These are phyloP conservation scores for Starmerella vitae DNA, from an alignment of 805 yeast species.

Conservation along the genomic window DNA sequence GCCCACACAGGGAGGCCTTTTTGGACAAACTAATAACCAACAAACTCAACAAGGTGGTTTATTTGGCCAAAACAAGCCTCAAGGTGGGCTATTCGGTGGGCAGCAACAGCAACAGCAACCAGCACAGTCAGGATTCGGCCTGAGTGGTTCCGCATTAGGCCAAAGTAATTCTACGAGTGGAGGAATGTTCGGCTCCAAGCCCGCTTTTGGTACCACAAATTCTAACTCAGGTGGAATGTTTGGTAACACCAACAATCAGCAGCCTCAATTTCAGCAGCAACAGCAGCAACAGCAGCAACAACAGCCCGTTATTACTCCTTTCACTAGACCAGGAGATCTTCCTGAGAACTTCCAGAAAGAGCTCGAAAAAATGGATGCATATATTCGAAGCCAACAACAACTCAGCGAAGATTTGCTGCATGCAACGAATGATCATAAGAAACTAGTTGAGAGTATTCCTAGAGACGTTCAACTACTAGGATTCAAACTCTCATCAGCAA, in stretches of 20 bases:
- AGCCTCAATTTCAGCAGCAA: conserved; percentile 5
- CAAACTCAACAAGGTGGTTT: conserved; percentile 13
- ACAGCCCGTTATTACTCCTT: conserved; percentile 34
- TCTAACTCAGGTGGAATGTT: not conserved
- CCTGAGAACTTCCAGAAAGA: conserved; percentile 41
- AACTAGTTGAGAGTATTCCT: conserved; percentile 37
- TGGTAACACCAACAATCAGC: not conserved
- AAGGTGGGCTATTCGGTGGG: conserved; percentile 13
- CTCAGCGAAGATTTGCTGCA: conserved; percentile 39
- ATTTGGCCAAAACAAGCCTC: conserved; percentile 9
- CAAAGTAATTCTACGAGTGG: not conserved
- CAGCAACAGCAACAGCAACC: conserved; percentile 4
- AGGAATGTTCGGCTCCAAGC: conserved; percentile 3
- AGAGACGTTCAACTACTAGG: conserved; percentile 41
- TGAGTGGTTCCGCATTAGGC: not conserved
- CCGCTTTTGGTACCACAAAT: conserved; percentile 3
- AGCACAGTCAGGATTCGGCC: too few relatives aligned
- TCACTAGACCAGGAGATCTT: conserved; percentile 46
- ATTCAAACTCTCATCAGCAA: conserved; percentile 37
- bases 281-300: conserved; percentile 20
- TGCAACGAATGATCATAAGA: conserved; percentile 31
- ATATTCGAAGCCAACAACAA: conserved; percentile 40
- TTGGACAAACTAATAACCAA: not conserved
- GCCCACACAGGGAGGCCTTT: not conserved
- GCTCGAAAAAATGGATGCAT: conserved; percentile 41